A percentile compares a stretch with the other conserved stretches of the same genome.
Conservation (phyloP, 495 filamentous ascomycete genomes). For the Cercophora samala region DNA sequence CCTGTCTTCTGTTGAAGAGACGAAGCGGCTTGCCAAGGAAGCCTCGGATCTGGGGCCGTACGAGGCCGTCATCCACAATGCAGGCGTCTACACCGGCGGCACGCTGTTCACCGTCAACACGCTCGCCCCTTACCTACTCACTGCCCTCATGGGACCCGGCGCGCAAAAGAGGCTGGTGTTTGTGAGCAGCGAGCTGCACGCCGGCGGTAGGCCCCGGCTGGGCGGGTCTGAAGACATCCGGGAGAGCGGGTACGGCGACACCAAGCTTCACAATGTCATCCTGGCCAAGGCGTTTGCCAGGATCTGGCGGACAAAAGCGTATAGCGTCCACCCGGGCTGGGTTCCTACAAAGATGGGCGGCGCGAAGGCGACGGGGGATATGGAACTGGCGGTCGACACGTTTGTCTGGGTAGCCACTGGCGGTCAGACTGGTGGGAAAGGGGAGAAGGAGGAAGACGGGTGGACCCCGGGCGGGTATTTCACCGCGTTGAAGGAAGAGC, state of each 20-base stretch:
- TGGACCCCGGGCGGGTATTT: slow-evolving; percentile 4
- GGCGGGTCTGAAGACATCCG: slow-evolving; percentile 20
- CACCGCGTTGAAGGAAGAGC: background rate
- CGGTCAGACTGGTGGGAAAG: slow-evolving; percentile 35
- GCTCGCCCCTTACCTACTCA: slow-evolving; percentile 56
- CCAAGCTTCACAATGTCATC: slow-evolving; percentile 54
- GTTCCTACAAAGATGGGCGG: slow-evolving; percentile 61
- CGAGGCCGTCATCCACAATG: slow-evolving; percentile 59
- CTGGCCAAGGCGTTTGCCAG: slow-evolving; percentile 53
- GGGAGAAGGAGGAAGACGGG: background rate
- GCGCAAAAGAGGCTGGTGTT: slow-evolving; percentile 50
- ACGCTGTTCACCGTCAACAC: slow-evolving; percentile 56
- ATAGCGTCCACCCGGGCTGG: slow-evolving; percentile 57
- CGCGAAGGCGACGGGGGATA: slow-evolving; percentile 40
- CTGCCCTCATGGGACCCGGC: slow-evolving; percentile 46
- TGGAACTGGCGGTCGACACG: slow-evolving; percentile 42
- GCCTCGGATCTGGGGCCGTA: slow-evolving; percentile 50
- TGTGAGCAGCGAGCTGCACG: slow-evolving; percentile 52
- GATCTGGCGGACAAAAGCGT: slow-evolving; percentile 44
- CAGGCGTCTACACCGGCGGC: slow-evolving; percentile 42
- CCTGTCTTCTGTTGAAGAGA: slow-evolving; percentile 50
- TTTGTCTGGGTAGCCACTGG: slow-evolving; percentile 29
- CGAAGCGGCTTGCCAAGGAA: slow-evolving; percentile 50
- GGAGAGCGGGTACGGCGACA: slow-evolving; percentile 46
- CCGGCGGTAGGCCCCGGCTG: slow-evolving; percentile 40